Base-by-base conservation (phyloP, 495 filamentous ascomycete genomes). In the Xylaria flabelliformis region DNA sequence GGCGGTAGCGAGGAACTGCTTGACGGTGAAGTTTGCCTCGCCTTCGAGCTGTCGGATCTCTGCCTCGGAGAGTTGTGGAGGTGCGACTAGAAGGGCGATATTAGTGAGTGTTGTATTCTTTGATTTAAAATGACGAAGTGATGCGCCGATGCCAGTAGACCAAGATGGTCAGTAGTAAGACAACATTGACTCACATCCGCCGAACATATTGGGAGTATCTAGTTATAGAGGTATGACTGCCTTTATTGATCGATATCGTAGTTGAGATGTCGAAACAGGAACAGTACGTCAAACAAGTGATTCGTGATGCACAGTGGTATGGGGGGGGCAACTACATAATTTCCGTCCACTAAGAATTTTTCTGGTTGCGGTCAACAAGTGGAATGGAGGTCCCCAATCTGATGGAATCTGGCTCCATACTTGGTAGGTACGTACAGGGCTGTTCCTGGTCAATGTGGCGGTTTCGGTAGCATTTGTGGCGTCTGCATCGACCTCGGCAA, bases 11-110 rank as follows among this genome's bases (percentile, higher is more conserved):
- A 93, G 73, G 73, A 89, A 89, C 61, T 82, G 85, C 78, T 89
- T 88, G 76, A 94, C 78, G 59, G 90, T 92, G 78, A 87, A 85
- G 77, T 79, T 83, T 51, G 94, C 93, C 82, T 93, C 89, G 62
- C 84, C 82, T 85, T 96, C 93, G 78, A 88, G 88, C 56, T 86
- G 87, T 83, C 78, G 83, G 72, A 90, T 75, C 82, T 91, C 88
- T 69, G 86, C 88, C 32, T 81, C 72, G 44, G 82, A 83, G 56
- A 79, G 77, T 71, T 82, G 83, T 67, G 88, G 88, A 72, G 88
- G 85, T 74, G 82, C 83, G 71, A 85, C 83, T 80, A 44, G 48
- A 50, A 29, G 24, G 42, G n/a, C 26, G 10, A 29, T 36, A 44
- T 69, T 51, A 69, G 67, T 24, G 77, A 53, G 53, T 68, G 48